A percentile compares a stretch with the other conserved stretches of the same genome.
Evolutionary conservation across 352 stramenopile genomes (phyloP).

Genomic region (Globisporangium spinosum): DNA sequence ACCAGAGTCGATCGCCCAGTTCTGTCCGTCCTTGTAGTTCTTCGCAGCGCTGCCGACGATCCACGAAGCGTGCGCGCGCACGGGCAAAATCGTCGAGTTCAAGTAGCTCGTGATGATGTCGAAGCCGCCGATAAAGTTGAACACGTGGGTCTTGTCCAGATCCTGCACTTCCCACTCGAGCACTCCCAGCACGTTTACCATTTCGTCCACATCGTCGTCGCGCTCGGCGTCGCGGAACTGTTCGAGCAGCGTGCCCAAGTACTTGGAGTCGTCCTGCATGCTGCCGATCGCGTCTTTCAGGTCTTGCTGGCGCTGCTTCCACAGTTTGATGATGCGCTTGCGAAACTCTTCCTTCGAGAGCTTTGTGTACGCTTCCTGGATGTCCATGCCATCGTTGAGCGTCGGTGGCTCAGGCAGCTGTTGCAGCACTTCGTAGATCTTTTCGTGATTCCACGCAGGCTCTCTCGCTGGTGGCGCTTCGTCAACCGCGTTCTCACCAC

Average conservation of each 20-base stretch:
- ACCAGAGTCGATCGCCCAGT: constrained; percentile 75
- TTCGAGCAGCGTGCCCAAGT: constrained; percentile 70
- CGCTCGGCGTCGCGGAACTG: constrained; percentile 59
- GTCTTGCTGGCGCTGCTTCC: constrained; percentile 78
- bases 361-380: constrained; percentile 68
- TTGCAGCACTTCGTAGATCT: constrained; percentile 80
- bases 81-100: constrained; percentile 60
- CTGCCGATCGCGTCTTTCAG: constrained; percentile 73
- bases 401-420: constrained; percentile 69
- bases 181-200: constrained; percentile 58
- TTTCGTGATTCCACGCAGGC: constrained; percentile 82
- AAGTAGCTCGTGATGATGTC: constrained; percentile 63
- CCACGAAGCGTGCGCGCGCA: constrained; percentile 64
- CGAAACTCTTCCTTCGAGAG: constrained; percentile 69
- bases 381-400: constrained; percentile 67
- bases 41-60: constrained; percentile 74
- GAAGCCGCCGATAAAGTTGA: constrained; percentile 86
- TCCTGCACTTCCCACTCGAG: constrained; percentile 88
- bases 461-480: constrained; percentile 34
- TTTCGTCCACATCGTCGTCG: constrained; percentile 37
- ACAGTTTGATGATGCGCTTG: constrained; percentile 66
- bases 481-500: constrained; percentile 18
- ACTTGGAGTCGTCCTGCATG: constrained; percentile 81
- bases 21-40: constrained; percentile 80
- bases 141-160: constrained; percentile 83